Conservation (phyloP, 306 rosid species). For the Prunus persica region Prunus_persica_NCBIv2 NC_034014.1:12097001-12097500, state of each 20-base stretch:
- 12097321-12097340: neutral
- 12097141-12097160: neutral
- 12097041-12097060: too few species aligned
- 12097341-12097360: neutral
- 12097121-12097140: neutral
- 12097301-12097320: constrained; percentile 6
- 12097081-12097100: neutral
- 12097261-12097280: neutral
- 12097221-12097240: constrained; percentile 1
- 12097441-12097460: neutral
- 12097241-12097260: constrained; percentile 1
- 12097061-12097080: constrained; percentile 3
- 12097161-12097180: constrained; percentile 6
- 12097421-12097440: neutral
- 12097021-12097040: neutral
- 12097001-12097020: neutral
- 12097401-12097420: neutral
- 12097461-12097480: constrained; percentile 15
- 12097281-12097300: neutral
- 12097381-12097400: neutral
- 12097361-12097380: too few species aligned
- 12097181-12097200: constrained; percentile 4
- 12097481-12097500: constrained; percentile 21
- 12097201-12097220: neutral
- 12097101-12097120: constrained; percentile 13